Percentiles rank a stretch among this genome's conserved stretches.
Conservation (phyloP, 495 filamentous ascomycete genomes). For the Podospora conica region DNA sequence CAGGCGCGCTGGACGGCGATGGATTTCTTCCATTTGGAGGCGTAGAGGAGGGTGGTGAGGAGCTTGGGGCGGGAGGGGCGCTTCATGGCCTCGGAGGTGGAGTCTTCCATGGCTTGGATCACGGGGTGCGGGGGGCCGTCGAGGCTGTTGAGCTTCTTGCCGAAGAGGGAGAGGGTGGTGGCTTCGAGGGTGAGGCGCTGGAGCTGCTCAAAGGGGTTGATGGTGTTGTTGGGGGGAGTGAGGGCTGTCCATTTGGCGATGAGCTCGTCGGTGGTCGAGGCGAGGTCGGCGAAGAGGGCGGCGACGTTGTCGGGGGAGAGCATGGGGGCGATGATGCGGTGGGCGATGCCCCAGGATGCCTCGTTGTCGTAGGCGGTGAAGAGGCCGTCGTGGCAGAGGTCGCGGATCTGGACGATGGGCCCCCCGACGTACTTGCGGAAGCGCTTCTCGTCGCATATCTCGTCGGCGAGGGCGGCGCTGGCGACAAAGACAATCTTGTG, state of each 20-base stretch:
- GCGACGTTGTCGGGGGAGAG: slow-evolving; percentile 58
- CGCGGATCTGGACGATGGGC: slow-evolving; percentile 52
- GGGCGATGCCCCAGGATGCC: slow-evolving; percentile 61
- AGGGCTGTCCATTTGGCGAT: slow-evolving; percentile 61
- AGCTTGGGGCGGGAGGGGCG: slow-evolving; percentile 50
- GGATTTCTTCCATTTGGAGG: slow-evolving; percentile 49
- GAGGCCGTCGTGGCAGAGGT: slow-evolving; percentile 54
- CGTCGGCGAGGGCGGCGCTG: slow-evolving; percentile 54
- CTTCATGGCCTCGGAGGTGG: slow-evolving; percentile 54
- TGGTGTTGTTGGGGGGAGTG: slow-evolving; percentile 42
- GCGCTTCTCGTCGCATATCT: slow-evolving; percentile 61
- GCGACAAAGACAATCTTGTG: slow-evolving; percentile 39
- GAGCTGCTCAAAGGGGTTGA: slow-evolving; percentile 57
- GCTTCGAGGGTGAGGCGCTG: slow-evolving; percentile 66
- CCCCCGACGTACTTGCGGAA: slow-evolving; percentile 58
- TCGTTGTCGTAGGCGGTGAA: slow-evolving; percentile 64
- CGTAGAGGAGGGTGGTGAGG: slow-evolving; percentile 48
- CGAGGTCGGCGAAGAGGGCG: slow-evolving; percentile 59
- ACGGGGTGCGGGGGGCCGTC: slow-evolving; percentile 57
- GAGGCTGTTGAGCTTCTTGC: slow-evolving; percentile 62
- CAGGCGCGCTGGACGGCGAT: slow-evolving; percentile 47
- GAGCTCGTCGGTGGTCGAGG: slow-evolving; percentile 59
- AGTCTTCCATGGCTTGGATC: slow-evolving; percentile 56
- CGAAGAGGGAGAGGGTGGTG: slow-evolving; percentile 57
- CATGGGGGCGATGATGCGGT: slow-evolving; percentile 62